Evolutionary conservation across 1,284 basidiomycete genomes (phyloP).

Genomic region (Limonomyces culmigenus): DNA sequence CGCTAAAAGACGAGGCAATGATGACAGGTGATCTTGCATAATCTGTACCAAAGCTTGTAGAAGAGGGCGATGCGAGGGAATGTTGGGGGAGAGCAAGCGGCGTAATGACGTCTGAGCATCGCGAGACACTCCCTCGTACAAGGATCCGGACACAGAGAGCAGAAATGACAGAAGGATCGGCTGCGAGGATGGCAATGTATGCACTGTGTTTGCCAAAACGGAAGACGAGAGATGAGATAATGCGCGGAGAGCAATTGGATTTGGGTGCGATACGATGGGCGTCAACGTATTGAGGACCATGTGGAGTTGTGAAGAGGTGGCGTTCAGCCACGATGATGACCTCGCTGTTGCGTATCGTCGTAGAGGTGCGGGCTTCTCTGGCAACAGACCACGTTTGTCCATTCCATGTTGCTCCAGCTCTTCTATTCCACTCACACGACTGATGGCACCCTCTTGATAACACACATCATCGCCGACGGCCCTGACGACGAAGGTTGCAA

Average conservation of each 20-base stretch:
- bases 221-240: conserved; percentile 35
- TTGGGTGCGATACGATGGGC: conserved; percentile 48
- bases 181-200: conserved; percentile 47
- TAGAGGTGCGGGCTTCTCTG: no score
- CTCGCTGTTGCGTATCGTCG: conserved; percentile 32
- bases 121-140: conserved; percentile 33
- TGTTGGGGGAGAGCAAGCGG: no score
- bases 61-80: conserved; percentile 13
- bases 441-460: conserved; percentile 39
- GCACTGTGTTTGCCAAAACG: conserved; percentile 34
- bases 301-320: conserved; percentile 49
- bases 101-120: conserved; percentile 21
- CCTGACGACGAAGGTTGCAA: conserved; percentile 36
- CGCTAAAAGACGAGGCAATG: conserved; percentile 58
- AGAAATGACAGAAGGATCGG: conserved; percentile 54
- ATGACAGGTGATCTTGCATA: conserved; percentile 45
- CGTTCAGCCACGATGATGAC: conserved; percentile 41
- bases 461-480: conserved; percentile 52
- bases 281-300: conserved; percentile 48
- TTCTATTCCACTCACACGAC: conserved; percentile 37
- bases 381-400: no score
- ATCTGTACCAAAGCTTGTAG: conserved; percentile 36
- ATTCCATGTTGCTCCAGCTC: conserved; percentile 27
- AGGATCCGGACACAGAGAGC: conserved; percentile 39
- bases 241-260: conserved; percentile 36